A percentile compares a stretch with the other conserved stretches of the same genome.
Conservation (phyloP, 305 asterid genomes). For the Fraxinus nigra region DNA sequence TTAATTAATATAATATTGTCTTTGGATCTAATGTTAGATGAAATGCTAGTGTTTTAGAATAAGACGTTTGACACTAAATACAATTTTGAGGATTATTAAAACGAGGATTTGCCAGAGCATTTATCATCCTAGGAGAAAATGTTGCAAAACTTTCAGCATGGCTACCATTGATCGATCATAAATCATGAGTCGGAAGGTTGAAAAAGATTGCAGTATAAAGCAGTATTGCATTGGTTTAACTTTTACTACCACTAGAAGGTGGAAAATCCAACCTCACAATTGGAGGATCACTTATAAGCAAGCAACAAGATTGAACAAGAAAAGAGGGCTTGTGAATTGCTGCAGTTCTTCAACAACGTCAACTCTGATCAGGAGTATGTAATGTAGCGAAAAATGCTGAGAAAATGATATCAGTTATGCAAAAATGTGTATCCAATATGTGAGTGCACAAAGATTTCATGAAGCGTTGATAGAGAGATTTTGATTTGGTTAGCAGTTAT, state of each 20-base stretch:
- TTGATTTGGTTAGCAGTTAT: background rate
- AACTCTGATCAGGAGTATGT: background rate
- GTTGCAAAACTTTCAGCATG: background rate
- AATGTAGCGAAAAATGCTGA: background rate
- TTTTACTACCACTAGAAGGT: slow-evolving; percentile 2
- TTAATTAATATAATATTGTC: background rate
- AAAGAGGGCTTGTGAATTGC: background rate
- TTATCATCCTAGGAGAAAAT: background rate
- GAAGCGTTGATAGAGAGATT: background rate
- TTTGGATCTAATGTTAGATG: background rate
- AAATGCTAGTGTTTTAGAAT: background rate
- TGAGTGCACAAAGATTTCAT: background rate
- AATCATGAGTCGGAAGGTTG: background rate
- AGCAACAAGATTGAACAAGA: background rate
- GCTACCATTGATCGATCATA: background rate
- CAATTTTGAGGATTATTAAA: background rate
- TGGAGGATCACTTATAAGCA: background rate
- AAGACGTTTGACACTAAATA: background rate
- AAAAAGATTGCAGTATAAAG: background rate
- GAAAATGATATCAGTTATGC: background rate
- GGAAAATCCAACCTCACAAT: background rate
- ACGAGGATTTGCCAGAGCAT: background rate
- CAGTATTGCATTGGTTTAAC: background rate
- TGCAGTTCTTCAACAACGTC: background rate
- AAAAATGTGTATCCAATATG: background rate